A percentile compares a stretch with the other conserved stretches of the same genome.
These are phyloP conservation scores for Fusarium fujikuroi DNA, from an alignment of 2,329 filamentous ascomycete genomes.

Conservation along the genomic window DNA sequence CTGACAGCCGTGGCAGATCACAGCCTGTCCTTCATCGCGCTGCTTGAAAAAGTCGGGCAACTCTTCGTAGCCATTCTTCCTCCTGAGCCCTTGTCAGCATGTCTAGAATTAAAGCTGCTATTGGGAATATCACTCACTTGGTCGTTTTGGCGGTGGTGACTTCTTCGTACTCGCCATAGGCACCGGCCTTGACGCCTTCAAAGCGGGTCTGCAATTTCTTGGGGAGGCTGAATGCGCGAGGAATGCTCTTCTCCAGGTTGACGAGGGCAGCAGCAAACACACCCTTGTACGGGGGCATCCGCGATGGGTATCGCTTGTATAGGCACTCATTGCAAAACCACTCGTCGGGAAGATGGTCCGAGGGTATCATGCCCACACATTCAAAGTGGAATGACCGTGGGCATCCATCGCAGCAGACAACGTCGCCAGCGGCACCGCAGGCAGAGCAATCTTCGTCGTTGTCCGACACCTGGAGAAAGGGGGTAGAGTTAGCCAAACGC, in stretches of 20 bases:
- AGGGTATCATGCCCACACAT: constrained; percentile 84
- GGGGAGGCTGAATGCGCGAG: constrained; percentile 79
- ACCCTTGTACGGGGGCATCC: constrained; percentile 60
- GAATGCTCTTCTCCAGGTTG: constrained; percentile 73
- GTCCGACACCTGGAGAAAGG: constrained; percentile 58
- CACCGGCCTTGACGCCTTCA: constrained; percentile 79
- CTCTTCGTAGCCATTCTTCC: constrained; percentile 68
- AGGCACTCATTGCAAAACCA: constrained; percentile 87
- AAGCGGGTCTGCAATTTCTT: constrained; percentile 78
- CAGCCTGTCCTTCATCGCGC: constrained; percentile 78
- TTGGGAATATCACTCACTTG: constrained; percentile 63
- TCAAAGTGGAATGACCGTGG: constrained; percentile 88
- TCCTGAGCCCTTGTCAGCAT: constrained; percentile 51
- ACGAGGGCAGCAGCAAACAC: constrained; percentile 72
- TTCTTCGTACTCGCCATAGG: constrained; percentile 85
- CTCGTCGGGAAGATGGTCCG: constrained; percentile 74
- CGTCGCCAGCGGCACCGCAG: constrained; percentile 83
- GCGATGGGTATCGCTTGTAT: constrained; percentile 59
- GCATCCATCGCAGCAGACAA: constrained; percentile 95
- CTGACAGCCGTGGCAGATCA: constrained; percentile 82
- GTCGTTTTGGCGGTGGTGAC: constrained; percentile 66
- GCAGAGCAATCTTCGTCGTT: constrained; percentile 92
- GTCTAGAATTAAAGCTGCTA: background rate
- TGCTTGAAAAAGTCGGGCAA: constrained; percentile 74
- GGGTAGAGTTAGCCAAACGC: constrained; percentile 47